Percentiles rank a stretch among this genome's conserved stretches.
Conservation (phyloP, 2,329 filamentous ascomycete genomes). For the Claviceps quebecensis region DNA sequence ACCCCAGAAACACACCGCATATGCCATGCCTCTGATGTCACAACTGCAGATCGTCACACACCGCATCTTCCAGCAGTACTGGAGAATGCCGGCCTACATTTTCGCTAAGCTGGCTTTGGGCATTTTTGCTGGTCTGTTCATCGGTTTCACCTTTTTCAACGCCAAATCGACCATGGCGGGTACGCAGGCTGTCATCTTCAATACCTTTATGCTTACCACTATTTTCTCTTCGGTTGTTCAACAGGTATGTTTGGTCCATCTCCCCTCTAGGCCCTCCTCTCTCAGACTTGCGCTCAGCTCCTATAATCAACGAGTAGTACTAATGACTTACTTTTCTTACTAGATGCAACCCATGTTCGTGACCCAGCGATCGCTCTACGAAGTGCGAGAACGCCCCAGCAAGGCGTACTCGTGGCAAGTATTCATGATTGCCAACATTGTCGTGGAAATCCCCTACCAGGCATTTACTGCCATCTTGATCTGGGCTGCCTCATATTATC, state of each 20-base stretch:
- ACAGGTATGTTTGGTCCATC: constrained; percentile 24
- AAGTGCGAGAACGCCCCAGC: constrained; percentile 60
- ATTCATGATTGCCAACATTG: constrained; percentile 57
- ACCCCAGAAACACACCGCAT: constrained; percentile 40
- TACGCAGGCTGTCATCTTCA: constrained; percentile 63
- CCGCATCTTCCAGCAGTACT: constrained; percentile 71
- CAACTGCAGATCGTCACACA: constrained; percentile 53
- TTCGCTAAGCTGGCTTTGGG: constrained; percentile 56
- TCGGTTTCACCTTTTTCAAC: constrained; percentile 58
- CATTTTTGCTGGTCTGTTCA: constrained; percentile 49
- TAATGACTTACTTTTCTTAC: neutral
- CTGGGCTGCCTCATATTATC: constrained; percentile 56
- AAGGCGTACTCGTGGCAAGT: constrained; percentile 65
- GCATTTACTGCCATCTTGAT: constrained; percentile 48
- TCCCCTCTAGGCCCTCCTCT: too few relatives aligned
- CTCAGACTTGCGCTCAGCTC: neutral
- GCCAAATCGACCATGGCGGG: constrained; percentile 44
- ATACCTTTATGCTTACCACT: constrained; percentile 61
- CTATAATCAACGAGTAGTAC: neutral
- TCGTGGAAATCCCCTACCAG: constrained; percentile 62
- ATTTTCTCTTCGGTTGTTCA: constrained; percentile 59
- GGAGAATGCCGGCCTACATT: constrained; percentile 66
- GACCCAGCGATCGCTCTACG: constrained; percentile 59
- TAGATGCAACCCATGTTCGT: constrained; percentile 56
- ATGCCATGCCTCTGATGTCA: constrained; percentile 56